Evolutionary conservation across 1,284 basidiomycete genomes (phyloP), one percentile per base, ranked within the genome.

Genomic region (Trichosporon faecale): DNA sequence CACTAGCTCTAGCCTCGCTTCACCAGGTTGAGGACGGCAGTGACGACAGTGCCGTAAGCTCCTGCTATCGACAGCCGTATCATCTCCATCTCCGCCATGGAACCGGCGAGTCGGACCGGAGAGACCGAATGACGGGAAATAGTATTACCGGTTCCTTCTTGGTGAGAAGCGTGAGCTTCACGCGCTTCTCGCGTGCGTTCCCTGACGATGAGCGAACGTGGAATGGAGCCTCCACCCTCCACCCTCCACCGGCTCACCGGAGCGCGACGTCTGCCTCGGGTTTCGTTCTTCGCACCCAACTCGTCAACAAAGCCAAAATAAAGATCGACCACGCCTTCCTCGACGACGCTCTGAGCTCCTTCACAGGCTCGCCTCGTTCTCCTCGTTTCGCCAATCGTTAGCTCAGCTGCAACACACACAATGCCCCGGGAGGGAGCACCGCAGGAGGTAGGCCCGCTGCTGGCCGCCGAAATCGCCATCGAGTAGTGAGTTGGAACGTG

Each of bases 351-450:
- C 44, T n/a, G 49, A 52, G 21, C 49, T 52, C 49, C 11, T 21
- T 11, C 7, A 23, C 49, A 6, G 18, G 11, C 49, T n/a, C 49
- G 23, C 21, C 21, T 37, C 23, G 49, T 21, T 9, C 21, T 8
- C 3, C 49, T 37, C 18, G 16, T 8, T 11, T 1, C 21, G 18
- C 11, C 49, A 21, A 52, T 21, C 5, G 4, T 9, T 7, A n/a
- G 14, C 0, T 16, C 29, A 16, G 6, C 27, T 6, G 8, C 6
- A 44, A 21, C 23, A 12, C 25, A 9, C 60, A 29, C n/a, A 21
- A 55, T 63, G 67, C 49, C 67, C 16, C 63, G 63, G 82, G 91
- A 89, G 11, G 52, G 63, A 16, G 52, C 40, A 11, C 33, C 71
- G 5, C 67, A 49, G 2, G 72, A 73, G 11, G 57, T 70, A n/a